A percentile compares a stretch with the other conserved stretches of the same genome.
These are phyloP conservation scores for Leucogyrophana mollusca DNA, from an alignment of 768 basidiomycete species.

Conservation along the genomic window DNA sequence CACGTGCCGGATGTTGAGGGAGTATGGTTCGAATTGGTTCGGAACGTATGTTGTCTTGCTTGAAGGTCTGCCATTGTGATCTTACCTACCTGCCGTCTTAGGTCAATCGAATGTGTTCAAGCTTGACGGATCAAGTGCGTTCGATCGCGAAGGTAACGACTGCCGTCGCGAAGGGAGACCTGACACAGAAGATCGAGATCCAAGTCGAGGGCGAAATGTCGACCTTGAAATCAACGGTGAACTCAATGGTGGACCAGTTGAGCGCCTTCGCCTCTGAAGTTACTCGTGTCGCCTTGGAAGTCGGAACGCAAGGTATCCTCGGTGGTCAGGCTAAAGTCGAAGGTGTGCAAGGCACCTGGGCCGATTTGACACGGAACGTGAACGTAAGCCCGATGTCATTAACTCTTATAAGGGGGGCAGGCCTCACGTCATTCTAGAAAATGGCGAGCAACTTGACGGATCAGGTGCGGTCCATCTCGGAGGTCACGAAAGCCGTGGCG, in stretches of 20 bases:
- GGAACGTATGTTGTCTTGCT: slow-evolving; percentile 54
- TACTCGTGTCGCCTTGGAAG: slow-evolving; percentile 81
- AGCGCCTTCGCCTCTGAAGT: slow-evolving; percentile 85
- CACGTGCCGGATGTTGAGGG: slow-evolving; percentile 88
- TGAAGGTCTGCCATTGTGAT: not conserved
- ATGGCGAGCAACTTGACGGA: slow-evolving; percentile 85
- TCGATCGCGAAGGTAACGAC: slow-evolving; percentile 85
- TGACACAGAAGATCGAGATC: slow-evolving; percentile 92
- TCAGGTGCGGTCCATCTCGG: slow-evolving; percentile 90
- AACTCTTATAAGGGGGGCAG: no score
- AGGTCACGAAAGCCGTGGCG: slow-evolving; percentile 77
- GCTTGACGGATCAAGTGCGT: slow-evolving; percentile 77
- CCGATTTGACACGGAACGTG: slow-evolving; percentile 84
- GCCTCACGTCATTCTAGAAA: slow-evolving; percentile 51
- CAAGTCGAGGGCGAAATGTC: slow-evolving; percentile 87
- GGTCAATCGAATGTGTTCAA: slow-evolving; percentile 83
- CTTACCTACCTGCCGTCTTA: slow-evolving; percentile 21
- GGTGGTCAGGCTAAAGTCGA: slow-evolving; percentile 90
- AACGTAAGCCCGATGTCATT: slow-evolving; percentile 51
- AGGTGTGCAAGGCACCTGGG: slow-evolving; percentile 93
- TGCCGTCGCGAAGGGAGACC: slow-evolving; percentile 86
- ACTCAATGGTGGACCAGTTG: slow-evolving; percentile 92
- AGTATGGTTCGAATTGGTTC: slow-evolving; percentile 84
- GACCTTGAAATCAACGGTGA: slow-evolving; percentile 80
- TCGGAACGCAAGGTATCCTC: slow-evolving; percentile 87